Evolutionary conservation across 1,284 basidiomycete genomes (phyloP).

Genomic region (Porodaedalea pini): DNA sequence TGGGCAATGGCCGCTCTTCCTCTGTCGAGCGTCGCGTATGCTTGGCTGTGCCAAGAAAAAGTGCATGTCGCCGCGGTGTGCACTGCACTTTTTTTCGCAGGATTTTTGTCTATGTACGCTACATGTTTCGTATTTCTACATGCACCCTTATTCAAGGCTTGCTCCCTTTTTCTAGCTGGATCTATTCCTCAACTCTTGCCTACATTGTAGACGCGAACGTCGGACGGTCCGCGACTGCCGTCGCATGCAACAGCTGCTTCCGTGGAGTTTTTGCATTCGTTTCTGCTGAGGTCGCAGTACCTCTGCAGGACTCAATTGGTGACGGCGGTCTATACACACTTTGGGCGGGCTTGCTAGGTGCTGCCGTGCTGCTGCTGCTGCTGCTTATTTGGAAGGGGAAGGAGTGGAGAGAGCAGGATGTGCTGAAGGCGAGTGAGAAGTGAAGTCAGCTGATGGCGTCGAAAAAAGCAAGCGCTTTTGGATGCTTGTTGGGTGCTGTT

Average conservation of each 20-base stretch:
- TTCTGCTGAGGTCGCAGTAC: slow-evolving; percentile 65
- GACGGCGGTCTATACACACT: slow-evolving; percentile 76
- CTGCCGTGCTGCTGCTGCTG: slow-evolving; percentile 51
- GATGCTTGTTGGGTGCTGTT: no score
- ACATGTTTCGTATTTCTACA: slow-evolving; percentile 2
- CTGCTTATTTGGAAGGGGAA: slow-evolving; percentile 47
- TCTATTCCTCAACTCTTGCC: slow-evolving; percentile 67
- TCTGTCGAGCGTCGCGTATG: slow-evolving; percentile 62
- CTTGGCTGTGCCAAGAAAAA: slow-evolving; percentile 69
- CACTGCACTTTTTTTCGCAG: slow-evolving; percentile 59
- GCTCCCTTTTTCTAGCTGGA: slow-evolving; percentile 45
- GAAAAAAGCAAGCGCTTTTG: no score
- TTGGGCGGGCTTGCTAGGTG: slow-evolving; percentile 58
- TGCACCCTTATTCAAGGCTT: slow-evolving; percentile 18
- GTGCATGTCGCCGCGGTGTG: slow-evolving; percentile 61
- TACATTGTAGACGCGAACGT: slow-evolving; percentile 77
- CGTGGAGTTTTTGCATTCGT: slow-evolving; percentile 69
- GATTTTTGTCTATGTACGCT: slow-evolving; percentile 68
- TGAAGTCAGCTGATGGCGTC: no score
- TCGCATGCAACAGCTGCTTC: slow-evolving; percentile 68
- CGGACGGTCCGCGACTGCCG: slow-evolving; percentile 67
- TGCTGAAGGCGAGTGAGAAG: slow-evolving; percentile 26
- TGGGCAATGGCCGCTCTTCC: slow-evolving; percentile 55
- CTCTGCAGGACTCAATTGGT: slow-evolving; percentile 48
- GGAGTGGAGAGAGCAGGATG: slow-evolving; percentile 38